Evolutionary conservation across 2,329 filamentous ascomycete species (phyloP).

Genomic region (Botrytis squamosa): DNA sequence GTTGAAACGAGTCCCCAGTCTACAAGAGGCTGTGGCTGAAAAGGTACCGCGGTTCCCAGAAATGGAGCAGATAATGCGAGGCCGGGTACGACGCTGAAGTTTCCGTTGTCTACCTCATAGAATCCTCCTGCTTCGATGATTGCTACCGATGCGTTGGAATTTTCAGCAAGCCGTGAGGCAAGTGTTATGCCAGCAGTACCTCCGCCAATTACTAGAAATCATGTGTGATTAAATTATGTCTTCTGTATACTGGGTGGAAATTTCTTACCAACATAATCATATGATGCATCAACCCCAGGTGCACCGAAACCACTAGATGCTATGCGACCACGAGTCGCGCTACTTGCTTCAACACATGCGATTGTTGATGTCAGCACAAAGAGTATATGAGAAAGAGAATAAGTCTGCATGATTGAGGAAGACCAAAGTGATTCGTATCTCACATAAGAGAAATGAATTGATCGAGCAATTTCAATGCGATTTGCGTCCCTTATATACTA

Average conservation of each 20-base stretch:
- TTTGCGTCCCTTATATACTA: no score
- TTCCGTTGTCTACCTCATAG: conserved; percentile 26
- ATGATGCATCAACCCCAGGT: conserved; percentile 8
- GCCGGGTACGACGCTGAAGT: conserved; percentile 16
- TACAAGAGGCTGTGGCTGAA: conserved; percentile 10
- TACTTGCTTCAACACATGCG: no score
- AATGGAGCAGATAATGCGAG: no score
- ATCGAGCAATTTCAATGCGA: no score
- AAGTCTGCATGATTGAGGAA: no score
- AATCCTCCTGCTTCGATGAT: conserved; percentile 28
- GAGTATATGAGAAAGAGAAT: no score
- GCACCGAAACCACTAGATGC: background rate
- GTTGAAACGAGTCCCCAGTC: conserved; percentile 24
- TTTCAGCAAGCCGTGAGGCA: conserved; percentile 23
- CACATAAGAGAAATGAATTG: no score
- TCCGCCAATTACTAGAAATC: conserved; percentile 20
- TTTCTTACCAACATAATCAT: conserved; percentile 5
- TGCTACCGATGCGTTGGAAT: conserved; percentile 19
- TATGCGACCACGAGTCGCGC: background rate
- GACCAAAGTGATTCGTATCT: no score
- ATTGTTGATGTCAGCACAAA: no score
- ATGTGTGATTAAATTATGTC: no score
- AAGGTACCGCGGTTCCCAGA: background rate
- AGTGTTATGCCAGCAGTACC: conserved; percentile 26
- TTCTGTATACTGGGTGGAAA: no score